Base-by-base conservation (phyloP, 1,284 basidiomycete species). In the Fomitopsis schrenkii region DNA sequence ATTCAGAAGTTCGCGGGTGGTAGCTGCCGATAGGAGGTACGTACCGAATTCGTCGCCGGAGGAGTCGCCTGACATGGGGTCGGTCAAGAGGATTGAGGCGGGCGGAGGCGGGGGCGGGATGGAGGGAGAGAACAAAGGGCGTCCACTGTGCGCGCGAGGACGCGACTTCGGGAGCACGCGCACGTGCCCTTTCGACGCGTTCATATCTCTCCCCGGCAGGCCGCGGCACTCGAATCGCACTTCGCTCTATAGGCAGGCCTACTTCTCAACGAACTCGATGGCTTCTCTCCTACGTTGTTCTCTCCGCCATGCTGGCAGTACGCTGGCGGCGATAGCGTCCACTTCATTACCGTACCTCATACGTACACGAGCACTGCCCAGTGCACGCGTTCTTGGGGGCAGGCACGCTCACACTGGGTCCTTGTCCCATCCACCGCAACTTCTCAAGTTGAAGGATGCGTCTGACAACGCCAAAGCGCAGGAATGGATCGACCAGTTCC, bases 401-500 rank as follows among this genome's bases (percentile, higher is more conserved):
- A 53, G 52, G 14, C 36, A 22, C 7, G 35, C 35, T 9, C 52
- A 54, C 22, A 12, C 12, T 4, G 52, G 52, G n/a, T 3, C 35
- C 7, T 17, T 54, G 3, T 17, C 19, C 35, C 35, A 30, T 26
- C 52, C 52, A 22, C 52, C 52, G 9, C 52, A 54, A 8, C 52
- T 54, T 10, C 1, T 2, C 5, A 38, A 26, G 22, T 69, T 82
- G 14, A 68, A 70, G 58, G 78, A 77, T 5, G 67, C 76, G 0
- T 70, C 75, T 41, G 80, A 85, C 35, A 77, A 73, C 42, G 67
- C 68, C 2, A 70, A 77, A 58, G 87, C 86, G 6, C 76, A 79
- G 14, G 67, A 71, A 36, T 90, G 87, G 88, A 66, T 85, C 30
- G 66, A 73, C 1, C 59, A 69, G 28, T 89, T 90, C 70, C 77